Percentiles rank a stretch among this genome's conserved stretches.
phyloP scores from a whole-genome alignment of 805 yeast species.

The Monosporozyma siamensis region DNA sequence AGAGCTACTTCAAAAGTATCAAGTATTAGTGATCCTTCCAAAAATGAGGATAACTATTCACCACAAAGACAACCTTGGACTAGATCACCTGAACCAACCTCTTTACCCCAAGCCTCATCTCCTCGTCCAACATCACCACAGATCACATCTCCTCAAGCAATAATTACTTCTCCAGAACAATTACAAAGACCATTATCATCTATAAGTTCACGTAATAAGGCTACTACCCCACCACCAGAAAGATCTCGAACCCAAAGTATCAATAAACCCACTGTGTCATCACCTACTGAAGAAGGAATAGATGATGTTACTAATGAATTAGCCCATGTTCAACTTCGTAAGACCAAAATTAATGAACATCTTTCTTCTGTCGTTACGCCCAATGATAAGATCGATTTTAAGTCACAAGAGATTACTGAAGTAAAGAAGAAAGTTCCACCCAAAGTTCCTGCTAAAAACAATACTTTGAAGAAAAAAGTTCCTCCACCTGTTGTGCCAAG shows the following conservation, averaged over 20 bases:
- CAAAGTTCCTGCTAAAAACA: constrained; percentile 2
- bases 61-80: neutral
- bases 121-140: neutral
- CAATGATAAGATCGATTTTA: too few species aligned
- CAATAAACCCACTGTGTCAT: too few species aligned
- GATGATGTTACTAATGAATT: constrained; percentile 10
- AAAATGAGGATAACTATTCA: neutral
- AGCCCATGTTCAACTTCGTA: constrained; percentile 10
- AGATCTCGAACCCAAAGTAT: constrained; percentile 1
- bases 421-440: constrained; percentile 3
- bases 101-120: constrained; percentile 4
- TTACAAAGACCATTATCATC: constrained; percentile 12
- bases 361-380: too few species aligned
- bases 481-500: constrained; percentile 15
- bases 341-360: neutral
- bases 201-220: constrained; percentile 13
- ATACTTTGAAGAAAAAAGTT: constrained; percentile 1
- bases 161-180: neutral
- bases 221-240: constrained; percentile 4
- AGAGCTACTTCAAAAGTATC: neutral
- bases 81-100: neutral
- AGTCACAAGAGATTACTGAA: neutral
- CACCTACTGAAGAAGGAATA: neutral
- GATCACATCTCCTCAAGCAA: neutral
- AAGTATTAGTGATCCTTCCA: neutral